These are phyloP conservation scores for Candolleomyces aberdarensis DNA, from an alignment of 768 basidiomycete genomes.

Conservation along the genomic window DNA sequence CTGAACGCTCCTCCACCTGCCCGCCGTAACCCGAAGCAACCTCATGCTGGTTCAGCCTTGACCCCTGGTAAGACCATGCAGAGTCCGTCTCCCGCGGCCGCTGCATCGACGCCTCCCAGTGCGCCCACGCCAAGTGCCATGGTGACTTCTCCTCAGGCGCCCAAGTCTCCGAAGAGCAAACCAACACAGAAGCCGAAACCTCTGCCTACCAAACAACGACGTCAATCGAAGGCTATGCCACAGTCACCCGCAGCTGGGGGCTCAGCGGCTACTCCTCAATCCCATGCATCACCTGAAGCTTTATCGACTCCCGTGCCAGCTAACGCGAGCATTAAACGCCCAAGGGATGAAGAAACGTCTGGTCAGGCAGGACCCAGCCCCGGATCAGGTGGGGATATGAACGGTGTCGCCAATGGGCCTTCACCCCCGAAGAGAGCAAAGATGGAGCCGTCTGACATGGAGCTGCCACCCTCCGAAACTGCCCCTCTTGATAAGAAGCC, in stretches of 20 bases:
- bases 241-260: neutral
- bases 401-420: slow-evolving; percentile 40
- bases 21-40: slow-evolving; percentile 1
- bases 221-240: slow-evolving; percentile 27
- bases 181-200: slow-evolving; percentile 43
- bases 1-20: slow-evolving; percentile 22
- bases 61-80: slow-evolving; percentile 27
- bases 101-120: slow-evolving; percentile 40
- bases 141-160: slow-evolving; percentile 58
- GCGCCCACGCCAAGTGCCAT: slow-evolving; percentile 53
- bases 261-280: slow-evolving; percentile 2
- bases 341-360: slow-evolving; percentile 49
- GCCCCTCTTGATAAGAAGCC: slow-evolving; percentile 41
- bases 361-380: slow-evolving; percentile 25
- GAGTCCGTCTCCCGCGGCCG: slow-evolving; percentile 44
- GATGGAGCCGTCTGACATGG: slow-evolving; percentile 56
- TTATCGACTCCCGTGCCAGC: slow-evolving; percentile 3
- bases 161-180: slow-evolving; percentile 70
- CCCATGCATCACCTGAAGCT: slow-evolving; percentile 11
- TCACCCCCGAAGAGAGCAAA: slow-evolving; percentile 72
- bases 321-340: slow-evolving; percentile 40
- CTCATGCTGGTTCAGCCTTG: neutral
- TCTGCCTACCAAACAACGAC: slow-evolving; percentile 24
- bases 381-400: slow-evolving; percentile 24
- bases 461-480: neutral